Base-by-base conservation (phyloP, 352 stramenopile genomes). In the Globisporangium ultimum region DNA sequence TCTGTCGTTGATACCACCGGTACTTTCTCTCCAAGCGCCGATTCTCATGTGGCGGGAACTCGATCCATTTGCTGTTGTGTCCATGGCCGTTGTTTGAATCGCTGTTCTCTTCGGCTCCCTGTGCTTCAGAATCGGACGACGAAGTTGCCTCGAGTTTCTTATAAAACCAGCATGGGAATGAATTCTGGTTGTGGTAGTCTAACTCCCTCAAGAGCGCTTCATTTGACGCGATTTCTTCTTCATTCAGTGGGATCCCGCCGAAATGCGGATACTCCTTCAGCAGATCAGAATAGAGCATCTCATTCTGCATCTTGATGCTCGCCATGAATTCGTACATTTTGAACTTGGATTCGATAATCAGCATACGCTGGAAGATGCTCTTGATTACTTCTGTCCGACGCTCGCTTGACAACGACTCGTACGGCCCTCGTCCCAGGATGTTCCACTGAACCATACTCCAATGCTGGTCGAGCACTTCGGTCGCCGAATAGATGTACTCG, bases 361-460 rank as follows among this genome's bases (percentile, higher is more conserved):
- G 77, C 63, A 87, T 81, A 52, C 84, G 80, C 67, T 90, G 78
- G 43, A 83, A 61, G 47, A 93, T 85, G 14, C 80, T 91, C 42
- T 72, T 56, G 45, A 93, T 79, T 10, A 93, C 81, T 45, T 93
- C 84, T 3, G 54, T 64, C 6, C 82, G 76, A 22, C 82, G 70
- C 1, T 82, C 71, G 6, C 58, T 60, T 38, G 77, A 78, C n/a
- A 93, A 68, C 38, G 80, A 89, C 63, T 88, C 82, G 66, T 93
- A 93, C 7, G 82, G 82, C 3, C 84, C 84, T 50, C 84, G 66
- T 3, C 84, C 84, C 2, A 93, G 56, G 50, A 93, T 92, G 42
- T 93, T 93, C 84, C 84, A 93, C 68, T 93, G 84, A 17, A 92
- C 82, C 82, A 92, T 93, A 41, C 80, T 90, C 71, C 84, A 81